phyloP scores from a whole-genome alignment of 148 eudicot genomes.

The Polygonum aviculare region DNA sequence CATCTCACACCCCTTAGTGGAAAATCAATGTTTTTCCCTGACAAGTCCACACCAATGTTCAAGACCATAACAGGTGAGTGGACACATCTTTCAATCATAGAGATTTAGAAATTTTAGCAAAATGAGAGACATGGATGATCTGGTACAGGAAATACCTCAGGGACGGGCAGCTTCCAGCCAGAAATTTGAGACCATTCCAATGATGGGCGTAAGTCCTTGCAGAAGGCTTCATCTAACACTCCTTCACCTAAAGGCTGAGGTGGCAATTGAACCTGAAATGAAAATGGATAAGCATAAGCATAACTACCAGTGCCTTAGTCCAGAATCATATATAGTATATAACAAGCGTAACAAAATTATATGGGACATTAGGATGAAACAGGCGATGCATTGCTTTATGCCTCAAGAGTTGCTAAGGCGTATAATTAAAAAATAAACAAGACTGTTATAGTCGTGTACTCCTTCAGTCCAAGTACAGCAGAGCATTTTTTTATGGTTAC shows the following conservation, averaged over 20 bases:
- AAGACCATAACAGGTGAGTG: not conserved
- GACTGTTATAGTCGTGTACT: not conserved
- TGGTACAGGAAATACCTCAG: conserved; percentile 24
- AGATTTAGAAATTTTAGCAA: not conserved
- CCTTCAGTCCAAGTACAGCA: not conserved
- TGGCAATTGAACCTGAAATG: conserved; percentile 38
- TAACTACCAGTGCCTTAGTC: not conserved
- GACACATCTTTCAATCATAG: not conserved
- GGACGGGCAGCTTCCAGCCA: conserved; percentile 57
- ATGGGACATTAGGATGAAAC: not conserved
- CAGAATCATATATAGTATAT: not conserved
- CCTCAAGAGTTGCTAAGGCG: not conserved
- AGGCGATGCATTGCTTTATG: not conserved
- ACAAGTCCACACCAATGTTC: not conserved
- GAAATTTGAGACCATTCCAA: conserved; percentile 58
- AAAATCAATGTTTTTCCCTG: not conserved
- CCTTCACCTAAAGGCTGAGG: conserved; percentile 74
- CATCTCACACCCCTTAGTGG: not conserved
- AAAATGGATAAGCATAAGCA: not conserved
- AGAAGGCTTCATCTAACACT: conserved; percentile 27
- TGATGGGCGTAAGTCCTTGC: conserved; percentile 74
- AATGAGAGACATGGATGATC: not conserved
- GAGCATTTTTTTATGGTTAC: not conserved
- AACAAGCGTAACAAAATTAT: not conserved
- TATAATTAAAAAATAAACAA: too few species aligned